phyloP scores from a whole-genome alignment of 2,329 filamentous ascomycete genomes.

The Juglanconis juglandina region DNA sequence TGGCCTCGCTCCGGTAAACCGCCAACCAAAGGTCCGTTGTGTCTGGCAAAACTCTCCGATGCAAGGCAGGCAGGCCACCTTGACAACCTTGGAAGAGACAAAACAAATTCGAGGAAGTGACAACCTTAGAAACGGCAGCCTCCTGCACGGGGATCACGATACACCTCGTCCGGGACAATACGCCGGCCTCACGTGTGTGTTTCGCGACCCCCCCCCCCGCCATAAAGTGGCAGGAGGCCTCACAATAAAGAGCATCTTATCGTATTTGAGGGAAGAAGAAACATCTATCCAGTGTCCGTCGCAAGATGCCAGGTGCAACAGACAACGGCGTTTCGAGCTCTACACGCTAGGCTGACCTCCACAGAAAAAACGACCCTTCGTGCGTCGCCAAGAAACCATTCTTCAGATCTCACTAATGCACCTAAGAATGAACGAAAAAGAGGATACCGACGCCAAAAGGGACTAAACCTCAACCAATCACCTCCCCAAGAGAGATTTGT shows the following conservation, averaged over 20 bases:
- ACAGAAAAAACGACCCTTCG: no score
- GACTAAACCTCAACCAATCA: no score
- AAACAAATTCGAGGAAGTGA: background rate
- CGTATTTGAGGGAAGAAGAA: no score
- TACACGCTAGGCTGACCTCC: no score
- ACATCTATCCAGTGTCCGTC: no score
- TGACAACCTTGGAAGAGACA: background rate
- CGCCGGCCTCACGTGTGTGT: background rate
- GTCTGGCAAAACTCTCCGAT: background rate
- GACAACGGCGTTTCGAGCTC: no score
- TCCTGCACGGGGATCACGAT: background rate
- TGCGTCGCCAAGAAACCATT: no score
- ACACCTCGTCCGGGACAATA: background rate
- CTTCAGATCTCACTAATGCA: no score
- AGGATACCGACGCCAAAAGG: no score
- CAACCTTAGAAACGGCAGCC: background rate
- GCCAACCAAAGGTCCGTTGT: background rate
- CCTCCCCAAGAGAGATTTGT: constrained; percentile 6
- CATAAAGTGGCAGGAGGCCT: background rate
- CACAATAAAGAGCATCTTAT: constrained; percentile 4
- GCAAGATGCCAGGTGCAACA: no score
- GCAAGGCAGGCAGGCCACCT: no score
- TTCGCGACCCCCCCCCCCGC: background rate
- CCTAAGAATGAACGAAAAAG: no score
- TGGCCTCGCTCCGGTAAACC: background rate